phyloP scores from a whole-genome alignment of 176 grass and related monocot species.

The Oryza meyeriana region DNA sequence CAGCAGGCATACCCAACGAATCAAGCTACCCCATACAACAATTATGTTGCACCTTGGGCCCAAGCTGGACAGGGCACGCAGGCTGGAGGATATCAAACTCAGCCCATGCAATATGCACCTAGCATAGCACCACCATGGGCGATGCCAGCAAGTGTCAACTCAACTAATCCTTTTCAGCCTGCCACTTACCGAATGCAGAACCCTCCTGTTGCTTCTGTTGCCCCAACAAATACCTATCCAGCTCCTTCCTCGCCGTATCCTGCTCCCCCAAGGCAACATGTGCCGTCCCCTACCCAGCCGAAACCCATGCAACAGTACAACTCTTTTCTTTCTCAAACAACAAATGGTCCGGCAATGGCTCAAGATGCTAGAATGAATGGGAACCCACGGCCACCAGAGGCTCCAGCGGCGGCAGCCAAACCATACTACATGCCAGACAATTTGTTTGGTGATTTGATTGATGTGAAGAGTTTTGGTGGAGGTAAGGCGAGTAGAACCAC shows the following conservation, averaged over 20 bases:
- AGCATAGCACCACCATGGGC: slow-evolving; percentile 50
- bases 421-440: slow-evolving; percentile 94
- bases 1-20: slow-evolving; percentile 33
- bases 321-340: slow-evolving; percentile 42
- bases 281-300: slow-evolving; percentile 8
- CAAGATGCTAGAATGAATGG: slow-evolving; percentile 34
- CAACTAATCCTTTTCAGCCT: slow-evolving; percentile 51
- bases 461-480: slow-evolving; percentile 71
- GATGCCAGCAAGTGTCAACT: slow-evolving; percentile 34
- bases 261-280: slow-evolving; percentile 29
- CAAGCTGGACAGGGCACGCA: slow-evolving; percentile 44
- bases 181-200: slow-evolving; percentile 26
- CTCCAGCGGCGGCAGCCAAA: slow-evolving; percentile 29
- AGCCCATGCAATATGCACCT: slow-evolving; percentile 37
- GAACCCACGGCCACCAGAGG: slow-evolving; percentile 34
- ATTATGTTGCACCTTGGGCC: slow-evolving; percentile 86
- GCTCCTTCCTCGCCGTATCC: slow-evolving; percentile 24
- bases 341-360: slow-evolving; percentile 24
- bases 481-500: slow-evolving; percentile 46
- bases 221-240: slow-evolving; percentile 23
- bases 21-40: slow-evolving; percentile 57
- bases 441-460: slow-evolving; percentile 90
- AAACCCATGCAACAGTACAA: slow-evolving; percentile 46
- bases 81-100: slow-evolving; percentile 27
- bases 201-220: slow-evolving; percentile 30